Conservation (phyloP, 331 rosid species). For the Malus hybrid region DNA sequence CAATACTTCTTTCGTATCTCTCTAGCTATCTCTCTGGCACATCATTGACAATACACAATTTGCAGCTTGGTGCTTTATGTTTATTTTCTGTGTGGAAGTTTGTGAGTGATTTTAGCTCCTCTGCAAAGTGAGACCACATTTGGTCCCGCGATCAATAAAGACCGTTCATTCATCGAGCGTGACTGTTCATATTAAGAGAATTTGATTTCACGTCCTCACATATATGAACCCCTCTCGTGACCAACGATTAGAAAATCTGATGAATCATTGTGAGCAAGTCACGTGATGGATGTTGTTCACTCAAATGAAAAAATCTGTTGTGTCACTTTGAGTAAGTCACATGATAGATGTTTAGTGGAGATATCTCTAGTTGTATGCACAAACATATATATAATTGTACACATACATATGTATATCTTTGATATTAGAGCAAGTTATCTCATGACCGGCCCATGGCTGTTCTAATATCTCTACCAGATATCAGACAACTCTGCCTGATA, state of each 20-base stretch:
- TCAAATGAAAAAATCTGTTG: too few relatives aligned
- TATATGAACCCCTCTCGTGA: too few relatives aligned
- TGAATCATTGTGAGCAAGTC: neutral
- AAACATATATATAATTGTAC: too few relatives aligned
- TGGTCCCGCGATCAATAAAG: constrained; percentile 53
- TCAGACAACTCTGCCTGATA: constrained; percentile 18
- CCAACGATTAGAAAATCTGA: neutral
- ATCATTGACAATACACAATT: constrained; percentile 39
- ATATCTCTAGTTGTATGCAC: neutral
- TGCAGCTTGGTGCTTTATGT: constrained; percentile 51
- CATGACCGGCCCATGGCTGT: constrained; percentile 26
- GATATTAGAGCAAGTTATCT: neutral
- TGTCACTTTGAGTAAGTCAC: neutral
- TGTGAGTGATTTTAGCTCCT: neutral
- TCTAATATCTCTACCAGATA: constrained; percentile 14
- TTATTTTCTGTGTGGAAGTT: constrained; percentile 6
- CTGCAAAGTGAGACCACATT: neutral
- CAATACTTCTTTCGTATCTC: neutral
- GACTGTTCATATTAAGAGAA: constrained; percentile 15
- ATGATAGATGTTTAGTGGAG: neutral
- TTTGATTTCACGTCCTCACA: neutral
- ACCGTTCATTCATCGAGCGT: constrained; percentile 28
- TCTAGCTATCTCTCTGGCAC: constrained; percentile 15
- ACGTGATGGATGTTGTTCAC: neutral
- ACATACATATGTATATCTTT: neutral